A percentile compares a stretch with the other conserved stretches of the same genome.
Conservation (phyloP, 306 rosid genomes). For the Pyrus bretschneideri region DNA sequence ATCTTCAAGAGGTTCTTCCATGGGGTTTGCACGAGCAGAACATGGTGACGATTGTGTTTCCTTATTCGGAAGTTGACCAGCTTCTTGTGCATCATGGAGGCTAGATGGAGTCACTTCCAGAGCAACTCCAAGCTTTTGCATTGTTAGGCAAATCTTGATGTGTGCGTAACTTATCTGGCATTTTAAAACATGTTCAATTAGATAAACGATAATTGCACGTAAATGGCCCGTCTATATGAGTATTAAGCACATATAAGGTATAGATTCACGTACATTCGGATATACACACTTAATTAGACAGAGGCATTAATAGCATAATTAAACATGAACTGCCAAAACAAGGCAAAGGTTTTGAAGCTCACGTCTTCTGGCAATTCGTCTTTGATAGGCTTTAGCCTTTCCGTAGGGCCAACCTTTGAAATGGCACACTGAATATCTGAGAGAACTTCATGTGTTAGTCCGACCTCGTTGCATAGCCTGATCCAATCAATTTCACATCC, state of each 20-base stretch:
- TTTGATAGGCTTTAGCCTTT: constrained; percentile 83
- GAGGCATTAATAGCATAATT: constrained; percentile 1
- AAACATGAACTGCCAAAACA: not conserved
- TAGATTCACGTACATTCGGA: not conserved
- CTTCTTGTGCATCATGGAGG: constrained; percentile 19
- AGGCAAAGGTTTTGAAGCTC: constrained; percentile 26
- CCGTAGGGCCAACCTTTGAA: constrained; percentile 63
- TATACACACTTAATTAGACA: not conserved
- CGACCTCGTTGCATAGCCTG: constrained; percentile 48
- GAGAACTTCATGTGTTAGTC: constrained; percentile 37
- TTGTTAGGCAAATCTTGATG: constrained; percentile 51
- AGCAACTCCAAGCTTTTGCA: constrained; percentile 46
- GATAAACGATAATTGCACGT: constrained; percentile 13
- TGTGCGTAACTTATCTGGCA: constrained; percentile 61
- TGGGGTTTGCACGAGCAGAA: constrained; percentile 8
- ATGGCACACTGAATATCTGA: constrained; percentile 55
- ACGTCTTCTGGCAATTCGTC: constrained; percentile 75
- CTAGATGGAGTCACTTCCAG: constrained; percentile 22
- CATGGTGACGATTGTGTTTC: constrained; percentile 19
- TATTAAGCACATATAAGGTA: not conserved
- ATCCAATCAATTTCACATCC: constrained; percentile 71
- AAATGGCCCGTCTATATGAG: not conserved
- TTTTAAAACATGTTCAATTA: constrained; percentile 17
- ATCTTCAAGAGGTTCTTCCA: constrained; percentile 18
- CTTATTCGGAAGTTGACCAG: constrained; percentile 13